Percentiles rank a stretch among this genome's conserved stretches.
These are phyloP conservation scores for Penicillium atrosanguineum DNA, from an alignment of 495 filamentous ascomycete genomes.

Conservation along the genomic window DNA sequence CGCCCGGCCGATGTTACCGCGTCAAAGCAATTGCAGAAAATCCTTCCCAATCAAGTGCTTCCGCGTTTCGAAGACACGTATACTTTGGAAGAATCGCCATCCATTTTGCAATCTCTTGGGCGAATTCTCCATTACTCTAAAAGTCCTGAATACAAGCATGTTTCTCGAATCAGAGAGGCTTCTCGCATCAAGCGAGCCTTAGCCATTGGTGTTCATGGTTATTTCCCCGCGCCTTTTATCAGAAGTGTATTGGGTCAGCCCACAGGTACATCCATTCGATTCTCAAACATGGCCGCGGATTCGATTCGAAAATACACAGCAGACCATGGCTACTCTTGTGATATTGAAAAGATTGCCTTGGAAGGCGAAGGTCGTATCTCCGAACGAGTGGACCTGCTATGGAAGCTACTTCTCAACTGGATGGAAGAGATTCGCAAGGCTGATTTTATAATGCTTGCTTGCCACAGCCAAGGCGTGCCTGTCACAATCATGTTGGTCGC, in stretches of 20 bases:
- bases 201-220: slow-evolving; percentile 92
- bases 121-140: slow-evolving; percentile 62
- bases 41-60: slow-evolving; percentile 62
- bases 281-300: slow-evolving; percentile 82
- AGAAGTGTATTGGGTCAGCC: slow-evolving; percentile 89
- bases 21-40: slow-evolving; percentile 44
- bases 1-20: slow-evolving; percentile 34
- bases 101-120: slow-evolving; percentile 69
- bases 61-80: slow-evolving; percentile 70
- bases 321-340: slow-evolving; percentile 58
- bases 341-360: slow-evolving; percentile 87
- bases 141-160: slow-evolving; percentile 62
- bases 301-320: slow-evolving; percentile 81
- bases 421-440: slow-evolving; percentile 84
- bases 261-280: slow-evolving; percentile 90
- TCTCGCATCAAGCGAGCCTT: slow-evolving; percentile 77
- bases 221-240: slow-evolving; percentile 82
- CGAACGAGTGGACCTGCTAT: slow-evolving; percentile 85
- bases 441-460: slow-evolving; percentile 85
- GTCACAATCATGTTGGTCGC: slow-evolving; percentile 92
- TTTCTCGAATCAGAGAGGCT: slow-evolving; percentile 65
- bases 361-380: slow-evolving; percentile 97
- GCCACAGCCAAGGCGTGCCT: slow-evolving; percentile 93
- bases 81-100: slow-evolving; percentile 60
- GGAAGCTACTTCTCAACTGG: slow-evolving; percentile 94